These are phyloP conservation scores for Saturnispora silvae DNA, from an alignment of 805 yeast genomes.

Conservation along the genomic window DNA sequence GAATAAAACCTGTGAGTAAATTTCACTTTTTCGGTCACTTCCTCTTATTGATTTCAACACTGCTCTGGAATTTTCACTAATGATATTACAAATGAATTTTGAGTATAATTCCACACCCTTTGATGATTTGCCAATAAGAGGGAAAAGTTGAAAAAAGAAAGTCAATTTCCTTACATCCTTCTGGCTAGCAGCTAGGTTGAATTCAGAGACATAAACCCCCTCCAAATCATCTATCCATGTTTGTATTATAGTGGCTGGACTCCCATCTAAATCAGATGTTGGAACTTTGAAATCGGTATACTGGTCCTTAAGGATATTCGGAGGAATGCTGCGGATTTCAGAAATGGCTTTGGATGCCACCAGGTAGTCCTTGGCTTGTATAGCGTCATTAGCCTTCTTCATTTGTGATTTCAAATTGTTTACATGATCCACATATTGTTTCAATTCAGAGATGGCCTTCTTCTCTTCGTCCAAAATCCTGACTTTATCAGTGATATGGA, in stretches of 20 bases:
- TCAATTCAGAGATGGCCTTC: constrained; percentile 48
- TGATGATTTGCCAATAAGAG: constrained; percentile 63
- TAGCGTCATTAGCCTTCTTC: constrained; percentile 54
- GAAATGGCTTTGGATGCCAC: constrained; percentile 65
- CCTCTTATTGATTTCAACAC: constrained; percentile 41
- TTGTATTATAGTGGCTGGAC: constrained; percentile 48
- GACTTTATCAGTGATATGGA: constrained; percentile 57
- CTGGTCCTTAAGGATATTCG: constrained; percentile 42
- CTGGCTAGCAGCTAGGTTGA: constrained; percentile 55
- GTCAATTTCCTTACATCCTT: constrained; percentile 65
- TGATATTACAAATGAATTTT: constrained; percentile 73
- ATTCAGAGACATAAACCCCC: constrained; percentile 46
- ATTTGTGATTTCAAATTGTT: constrained; percentile 58
- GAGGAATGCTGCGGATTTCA: constrained; percentile 43
- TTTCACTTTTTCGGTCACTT: constrained; percentile 32
- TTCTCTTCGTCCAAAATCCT: constrained; percentile 62
- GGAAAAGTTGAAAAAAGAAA: constrained; percentile 75
- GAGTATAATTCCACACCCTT: constrained; percentile 76
- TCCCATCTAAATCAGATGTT: constrained; percentile 72
- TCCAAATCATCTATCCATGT: constrained; percentile 53
- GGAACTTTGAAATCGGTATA: constrained; percentile 81
- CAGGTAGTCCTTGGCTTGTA: constrained; percentile 60
- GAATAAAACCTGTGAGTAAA: constrained; percentile 48
- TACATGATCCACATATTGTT: constrained; percentile 54
- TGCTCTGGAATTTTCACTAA: constrained; percentile 66